Base-by-base conservation (phyloP, 129 eudicot genomes). In the Scalesia atractyloides region DNA sequence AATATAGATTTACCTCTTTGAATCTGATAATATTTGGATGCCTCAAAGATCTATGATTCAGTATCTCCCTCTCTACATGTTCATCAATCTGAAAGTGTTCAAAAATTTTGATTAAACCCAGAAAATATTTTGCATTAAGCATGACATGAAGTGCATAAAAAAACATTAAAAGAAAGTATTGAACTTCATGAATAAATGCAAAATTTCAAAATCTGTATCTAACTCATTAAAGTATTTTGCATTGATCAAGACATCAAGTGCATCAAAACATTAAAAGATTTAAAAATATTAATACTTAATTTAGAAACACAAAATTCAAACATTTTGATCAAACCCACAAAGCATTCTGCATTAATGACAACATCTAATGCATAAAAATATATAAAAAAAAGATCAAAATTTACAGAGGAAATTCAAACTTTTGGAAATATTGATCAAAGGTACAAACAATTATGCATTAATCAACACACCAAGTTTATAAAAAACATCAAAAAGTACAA, bases 21-120 rank as follows among this genome's bases (percentile, higher is more conserved):
- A 91, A 91, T 72, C 89, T 80, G 54, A 91, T 80, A 9, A 91
- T 91, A 80, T 88, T 87, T n/a, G 95, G 92, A 84, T 91, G 97
- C 79, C 79, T 85, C 69, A 91, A 75, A 52, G 88, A 88, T 59
- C 97, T 84, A 69, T 91, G 97, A 82, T 91, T 91, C 75, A 91
- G 78, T 18, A 91, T 88, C 39, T 91, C 97, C 81, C 97, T 84
- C 68, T 82, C 85, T 26, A 88, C 97, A 84, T 77, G 94, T 67
- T 91, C 97, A 86, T 91, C 97, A 80, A 91, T 85, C 97, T 91
- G 84, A 81, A 80, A 63, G 56, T 30, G 5, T 47, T 49, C 3
- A 60, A 16, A 69, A 67, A 76, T 24, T 46, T 72, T 72, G 54
- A 43, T 49, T 53, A 61, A 14, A 26, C 68, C 51, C 8, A 15